These are phyloP conservation scores for Melaleuca quinquenervia DNA, from an alignment of 345 rosid species.

Conservation along the genomic window DNA sequence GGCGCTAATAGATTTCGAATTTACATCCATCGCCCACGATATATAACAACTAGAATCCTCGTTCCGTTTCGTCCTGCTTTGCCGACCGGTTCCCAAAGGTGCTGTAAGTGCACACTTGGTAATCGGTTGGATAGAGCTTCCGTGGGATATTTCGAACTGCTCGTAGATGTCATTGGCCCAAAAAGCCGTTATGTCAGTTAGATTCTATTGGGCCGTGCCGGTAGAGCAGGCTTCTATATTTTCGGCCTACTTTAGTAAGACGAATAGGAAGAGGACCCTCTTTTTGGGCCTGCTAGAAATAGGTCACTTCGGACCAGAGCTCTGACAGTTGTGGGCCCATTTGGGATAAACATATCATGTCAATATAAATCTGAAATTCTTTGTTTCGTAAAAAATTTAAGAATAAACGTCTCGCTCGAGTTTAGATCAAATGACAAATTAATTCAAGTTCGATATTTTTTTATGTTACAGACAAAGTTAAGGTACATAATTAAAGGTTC, in stretches of 20 bases:
- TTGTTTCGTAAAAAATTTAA: too few species aligned
- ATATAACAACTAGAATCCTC: neutral
- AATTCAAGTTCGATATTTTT: too few species aligned
- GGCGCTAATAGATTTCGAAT: neutral
- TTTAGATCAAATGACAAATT: neutral
- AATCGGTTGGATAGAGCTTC: neutral
- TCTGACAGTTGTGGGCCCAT: neutral
- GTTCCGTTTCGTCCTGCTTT: neutral
- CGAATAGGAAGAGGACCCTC: neutral
- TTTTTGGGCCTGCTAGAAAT: neutral
- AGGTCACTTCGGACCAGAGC: neutral
- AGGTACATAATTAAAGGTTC: too few species aligned
- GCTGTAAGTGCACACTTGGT: too few species aligned
- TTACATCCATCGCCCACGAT: neutral
- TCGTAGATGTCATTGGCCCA: neutral
- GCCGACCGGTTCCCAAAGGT: too few species aligned
- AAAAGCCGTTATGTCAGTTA: neutral
- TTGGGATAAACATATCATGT: too few species aligned
- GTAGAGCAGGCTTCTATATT: neutral
- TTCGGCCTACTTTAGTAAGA: neutral
- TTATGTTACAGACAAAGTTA: too few species aligned
- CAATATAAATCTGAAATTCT: too few species aligned
- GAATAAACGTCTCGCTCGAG: too few species aligned
- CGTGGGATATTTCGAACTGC: neutral
- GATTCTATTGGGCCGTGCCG: neutral